A percentile compares a stretch with the other conserved stretches of the same genome.
Evolutionary conservation across 352 stramenopile genomes (phyloP).

Genomic region (Globisporangium barbulae): DNA sequence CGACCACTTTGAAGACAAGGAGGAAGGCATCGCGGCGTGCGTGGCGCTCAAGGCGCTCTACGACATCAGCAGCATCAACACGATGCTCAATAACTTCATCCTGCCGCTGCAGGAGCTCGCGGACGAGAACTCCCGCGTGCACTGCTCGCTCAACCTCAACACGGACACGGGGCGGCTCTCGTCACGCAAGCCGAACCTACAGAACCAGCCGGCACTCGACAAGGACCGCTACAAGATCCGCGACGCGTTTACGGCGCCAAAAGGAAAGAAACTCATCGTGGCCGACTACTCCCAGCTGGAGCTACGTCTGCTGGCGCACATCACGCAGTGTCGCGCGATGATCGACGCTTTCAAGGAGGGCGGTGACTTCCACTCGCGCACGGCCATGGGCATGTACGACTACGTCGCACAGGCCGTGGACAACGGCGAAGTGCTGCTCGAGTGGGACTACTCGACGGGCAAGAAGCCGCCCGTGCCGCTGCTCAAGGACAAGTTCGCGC

Average conservation of each 20-base stretch:
- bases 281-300: constrained; percentile 99
- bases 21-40: constrained; percentile 93
- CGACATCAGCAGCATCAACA: constrained; percentile 97
- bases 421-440: constrained; percentile 94
- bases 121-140: constrained; percentile 93
- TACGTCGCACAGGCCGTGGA: constrained; percentile 96
- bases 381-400: constrained; percentile 99
- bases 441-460: constrained; percentile 96
- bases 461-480: constrained; percentile 89
- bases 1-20: constrained; percentile 91
- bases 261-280: constrained; percentile 97
- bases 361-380: constrained; percentile 93
- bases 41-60: constrained; percentile 93
- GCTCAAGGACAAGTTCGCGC: constrained; percentile 98
- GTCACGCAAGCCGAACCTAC: constrained; percentile 96
- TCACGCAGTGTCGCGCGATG: constrained; percentile 98
- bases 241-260: constrained; percentile 90
- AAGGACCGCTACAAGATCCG: constrained; percentile 89
- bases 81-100: constrained; percentile 98
- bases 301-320: constrained; percentile 96
- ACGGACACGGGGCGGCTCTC: constrained; percentile 98
- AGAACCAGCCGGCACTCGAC: constrained; percentile 95
- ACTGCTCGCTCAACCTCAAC: constrained; percentile 99
- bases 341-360: constrained; percentile 95
- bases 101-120: constrained; percentile 90